Evolutionary conservation across 495 filamentous ascomycete genomes (phyloP), one percentile per base, ranked within the genome.

Genomic region (Viridothelium virens): DNA sequence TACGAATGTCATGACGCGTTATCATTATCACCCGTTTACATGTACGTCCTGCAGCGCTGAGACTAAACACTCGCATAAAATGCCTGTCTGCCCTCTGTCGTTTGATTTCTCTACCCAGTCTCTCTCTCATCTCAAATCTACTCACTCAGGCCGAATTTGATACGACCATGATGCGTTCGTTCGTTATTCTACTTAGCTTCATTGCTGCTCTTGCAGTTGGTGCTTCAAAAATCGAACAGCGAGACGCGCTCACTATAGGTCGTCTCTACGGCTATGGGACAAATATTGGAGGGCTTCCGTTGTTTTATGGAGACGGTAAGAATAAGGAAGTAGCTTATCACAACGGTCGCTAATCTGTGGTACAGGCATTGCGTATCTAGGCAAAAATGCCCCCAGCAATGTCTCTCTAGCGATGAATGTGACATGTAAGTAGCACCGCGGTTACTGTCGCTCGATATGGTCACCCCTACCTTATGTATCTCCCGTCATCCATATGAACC

Each of bases 251-350:
- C 9, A 14, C 48, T 14, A 53, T 53, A 14, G 48, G 53, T 6
- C 53, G 31, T 4, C 31, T 59, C 18, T 59, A 34, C 36, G 53
- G 25, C 14, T 59, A 59, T 14, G 53, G 53, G 7, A 2, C 18
- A 36, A 31, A 36, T 14, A 36, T 59, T 0, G 31, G 36, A 9
- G 53, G 53, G 6, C 25, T 36, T 59, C 53, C 53, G 0, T 18
- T 59, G 11, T 59, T 59, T 31, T 59, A 59, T 36, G 53, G 53
- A 36, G 53, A 59, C 31, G 53, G 53, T 59, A 44, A 7, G 53
- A 14, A 18, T 2, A 1, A 36, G 31, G 36, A 7, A 10, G 18
- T 18, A 53, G 9, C 7, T 12, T 14, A 59, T 59, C 11, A 59
- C 7, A n/a, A 6, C 25, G 10, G 2, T 10, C 5, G 53, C 53